Evolutionary conservation across 345 rosid species (phyloP), one percentile per base, ranked within the genome.

Genomic region (Cardamine occulta): DNA sequence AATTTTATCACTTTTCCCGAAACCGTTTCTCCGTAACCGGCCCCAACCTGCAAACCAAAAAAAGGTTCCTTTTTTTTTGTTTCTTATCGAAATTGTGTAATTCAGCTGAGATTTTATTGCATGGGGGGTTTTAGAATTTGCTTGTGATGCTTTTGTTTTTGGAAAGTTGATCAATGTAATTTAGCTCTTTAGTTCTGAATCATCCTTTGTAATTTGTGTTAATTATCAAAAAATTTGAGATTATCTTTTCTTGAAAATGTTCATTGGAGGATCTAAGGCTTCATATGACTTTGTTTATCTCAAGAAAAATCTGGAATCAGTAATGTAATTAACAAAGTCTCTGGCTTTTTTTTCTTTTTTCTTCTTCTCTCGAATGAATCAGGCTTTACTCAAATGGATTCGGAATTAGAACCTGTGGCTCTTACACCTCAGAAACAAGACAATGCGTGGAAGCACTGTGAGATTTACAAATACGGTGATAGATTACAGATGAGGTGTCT

Each of bases 371-470:
- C 21, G 29, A 24, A 10, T 26, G 13, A 24, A 4, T 14, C 19
- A 59, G 73, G 53, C 48, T 66, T 21, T 21, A 18, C 28, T 5
- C 13, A 23, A 40, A 68, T 76, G 80, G 80, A 77, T 18, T 19
- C 71, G 0, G 83, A 83, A 56, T 60, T 86, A 54, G 93, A 88
- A 55, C 88, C 79, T 17, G 55, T 86, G 34, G 88, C 97, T 5
- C 83, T 88, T 37, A 84, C 94, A 19, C 80, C 89, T 1, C 97
- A 87, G 61, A 94, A 91, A 70, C 87, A 89, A 47, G 98, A 94
- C 83, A 90, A 85, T 7, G 96, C 98, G 3, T 91, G 97, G 98
- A 86, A 88, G 83, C 96, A 94, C 64, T 90, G 96, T 74, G 87
- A 87, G 35, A 78, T 89, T 84, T 87, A 82, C 72, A 88, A 86